Evolutionary conservation across 257 asterid species (phyloP).

Genomic region (Thymus quinquecostatus): DNA sequence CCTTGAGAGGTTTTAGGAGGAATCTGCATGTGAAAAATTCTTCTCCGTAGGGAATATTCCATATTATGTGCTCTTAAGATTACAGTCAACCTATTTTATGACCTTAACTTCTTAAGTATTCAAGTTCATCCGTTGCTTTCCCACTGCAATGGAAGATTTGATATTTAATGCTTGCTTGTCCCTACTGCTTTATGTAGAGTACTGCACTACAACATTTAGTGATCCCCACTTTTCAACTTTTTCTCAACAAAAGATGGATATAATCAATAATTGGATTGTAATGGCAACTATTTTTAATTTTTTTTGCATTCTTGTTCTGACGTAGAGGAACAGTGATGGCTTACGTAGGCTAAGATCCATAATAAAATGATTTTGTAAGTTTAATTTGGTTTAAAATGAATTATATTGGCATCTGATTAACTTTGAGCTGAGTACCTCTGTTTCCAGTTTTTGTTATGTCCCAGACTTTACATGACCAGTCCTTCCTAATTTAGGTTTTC

Average conservation of each 20-base stretch:
- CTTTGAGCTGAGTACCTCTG: neutral
- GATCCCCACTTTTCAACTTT: constrained; percentile 17
- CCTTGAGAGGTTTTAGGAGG: constrained; percentile 29
- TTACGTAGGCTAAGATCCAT: constrained; percentile 2
- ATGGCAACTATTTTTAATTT: no score
- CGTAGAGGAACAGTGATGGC: neutral
- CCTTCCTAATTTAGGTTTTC: neutral
- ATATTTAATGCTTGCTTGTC: constrained; percentile 32
- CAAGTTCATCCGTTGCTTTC: constrained; percentile 38
- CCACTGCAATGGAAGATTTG: constrained; percentile 31
- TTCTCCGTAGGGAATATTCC: constrained; percentile 46
- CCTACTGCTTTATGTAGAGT: constrained; percentile 14
- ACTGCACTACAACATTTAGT: neutral
- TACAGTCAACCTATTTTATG: constrained; percentile 35
- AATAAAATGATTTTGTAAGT: neutral
- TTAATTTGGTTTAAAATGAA: neutral
- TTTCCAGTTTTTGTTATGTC: constrained; percentile 4
- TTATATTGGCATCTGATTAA: neutral
- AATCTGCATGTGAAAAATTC: constrained; percentile 38
- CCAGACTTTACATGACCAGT: neutral
- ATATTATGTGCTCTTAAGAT: constrained; percentile 41
- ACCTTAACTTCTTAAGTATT: constrained; percentile 23
- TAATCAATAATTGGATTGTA: neutral
- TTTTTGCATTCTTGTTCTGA: constrained; percentile 3
- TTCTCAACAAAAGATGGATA: neutral